Conservation (phyloP, 768 basidiomycete genomes). For the Boletus tylopilopsis region DNA sequence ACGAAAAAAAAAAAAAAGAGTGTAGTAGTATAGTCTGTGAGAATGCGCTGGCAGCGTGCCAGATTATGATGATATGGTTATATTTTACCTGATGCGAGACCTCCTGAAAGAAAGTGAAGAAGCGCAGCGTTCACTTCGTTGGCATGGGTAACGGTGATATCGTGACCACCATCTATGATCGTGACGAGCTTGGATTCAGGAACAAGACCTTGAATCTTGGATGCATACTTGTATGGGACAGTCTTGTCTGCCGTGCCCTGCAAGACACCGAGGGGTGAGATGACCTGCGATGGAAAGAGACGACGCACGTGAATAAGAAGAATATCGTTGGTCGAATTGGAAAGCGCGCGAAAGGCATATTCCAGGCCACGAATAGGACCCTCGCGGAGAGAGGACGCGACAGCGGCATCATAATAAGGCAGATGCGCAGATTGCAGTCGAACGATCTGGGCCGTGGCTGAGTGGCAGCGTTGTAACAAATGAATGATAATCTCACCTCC, state of each 20-base stretch:
- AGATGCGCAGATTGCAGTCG: slow-evolving; percentile 77
- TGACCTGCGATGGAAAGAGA: background rate
- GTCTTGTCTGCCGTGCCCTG: slow-evolving; percentile 34
- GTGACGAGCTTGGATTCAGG: slow-evolving; percentile 30
- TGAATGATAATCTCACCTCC: slow-evolving; percentile 33
- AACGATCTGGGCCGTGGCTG: slow-evolving; percentile 47
- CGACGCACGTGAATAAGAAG: slow-evolving; percentile 60
- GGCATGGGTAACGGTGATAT: slow-evolving; percentile 32
- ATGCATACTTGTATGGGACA: slow-evolving; percentile 31
- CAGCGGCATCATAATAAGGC: slow-evolving; percentile 67
- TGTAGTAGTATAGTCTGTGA: slow-evolving; percentile 4
- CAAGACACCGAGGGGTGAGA: background rate
- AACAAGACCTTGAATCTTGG: slow-evolving; percentile 28
- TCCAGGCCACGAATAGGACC: slow-evolving; percentile 66
- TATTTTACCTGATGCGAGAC: background rate
- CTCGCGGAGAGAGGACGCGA: slow-evolving; percentile 72
- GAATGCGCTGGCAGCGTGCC: background rate
- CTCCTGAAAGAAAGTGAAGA: slow-evolving; percentile 23
- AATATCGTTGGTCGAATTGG: slow-evolving; percentile 45
- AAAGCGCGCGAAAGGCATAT: slow-evolving; percentile 48
- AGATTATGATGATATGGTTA: background rate
- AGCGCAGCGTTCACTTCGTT: slow-evolving; percentile 29
- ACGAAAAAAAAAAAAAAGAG: background rate
- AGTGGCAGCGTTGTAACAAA: background rate
- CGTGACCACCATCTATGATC: slow-evolving; percentile 28